Conservation (phyloP, 2,329 filamentous ascomycete genomes). For the Aspergillus sp. region DNA sequence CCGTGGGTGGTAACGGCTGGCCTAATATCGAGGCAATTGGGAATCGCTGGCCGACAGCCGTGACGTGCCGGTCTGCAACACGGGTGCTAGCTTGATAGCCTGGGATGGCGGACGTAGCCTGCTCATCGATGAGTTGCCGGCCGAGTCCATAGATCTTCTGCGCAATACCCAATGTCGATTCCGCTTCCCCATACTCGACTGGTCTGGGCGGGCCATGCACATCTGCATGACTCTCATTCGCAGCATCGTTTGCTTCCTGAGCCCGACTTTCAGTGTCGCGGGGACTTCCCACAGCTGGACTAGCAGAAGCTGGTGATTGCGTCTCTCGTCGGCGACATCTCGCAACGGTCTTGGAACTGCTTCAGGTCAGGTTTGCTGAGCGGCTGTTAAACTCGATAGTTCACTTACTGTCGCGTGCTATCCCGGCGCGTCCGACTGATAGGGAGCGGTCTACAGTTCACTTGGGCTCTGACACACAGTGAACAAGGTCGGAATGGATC, state of each 20-base stretch:
- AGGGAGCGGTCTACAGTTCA: constrained; percentile 18
- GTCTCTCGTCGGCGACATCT: neutral
- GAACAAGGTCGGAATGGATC: constrained; percentile 36
- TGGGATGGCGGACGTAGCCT: constrained; percentile 37
- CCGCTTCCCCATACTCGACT: constrained; percentile 28
- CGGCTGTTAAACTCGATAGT: neutral
- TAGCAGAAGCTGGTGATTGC: neutral
- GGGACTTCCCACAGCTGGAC: neutral
- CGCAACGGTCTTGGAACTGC: neutral
- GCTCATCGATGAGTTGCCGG: constrained; percentile 27
- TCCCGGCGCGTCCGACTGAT: constrained; percentile 1
- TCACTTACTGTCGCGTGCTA: constrained; percentile 13
- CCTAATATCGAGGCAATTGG: constrained; percentile 30
- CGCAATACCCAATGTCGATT: constrained; percentile 38
- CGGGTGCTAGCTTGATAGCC: constrained; percentile 25
- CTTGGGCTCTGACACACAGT: constrained; percentile 31
- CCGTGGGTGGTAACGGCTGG: constrained; percentile 28
- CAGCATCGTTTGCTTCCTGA: neutral
- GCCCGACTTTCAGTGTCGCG: neutral
- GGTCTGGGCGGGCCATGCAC: constrained; percentile 1
- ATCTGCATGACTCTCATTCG: neutral
- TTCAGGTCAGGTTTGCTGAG: neutral
- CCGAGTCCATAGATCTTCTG: constrained; percentile 31
- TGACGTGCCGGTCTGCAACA: neutral
- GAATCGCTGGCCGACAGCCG: constrained; percentile 19